phyloP scores from a whole-genome alignment of 2,329 filamentous ascomycete species.

The Magnaporthiopsis poae region DNA sequence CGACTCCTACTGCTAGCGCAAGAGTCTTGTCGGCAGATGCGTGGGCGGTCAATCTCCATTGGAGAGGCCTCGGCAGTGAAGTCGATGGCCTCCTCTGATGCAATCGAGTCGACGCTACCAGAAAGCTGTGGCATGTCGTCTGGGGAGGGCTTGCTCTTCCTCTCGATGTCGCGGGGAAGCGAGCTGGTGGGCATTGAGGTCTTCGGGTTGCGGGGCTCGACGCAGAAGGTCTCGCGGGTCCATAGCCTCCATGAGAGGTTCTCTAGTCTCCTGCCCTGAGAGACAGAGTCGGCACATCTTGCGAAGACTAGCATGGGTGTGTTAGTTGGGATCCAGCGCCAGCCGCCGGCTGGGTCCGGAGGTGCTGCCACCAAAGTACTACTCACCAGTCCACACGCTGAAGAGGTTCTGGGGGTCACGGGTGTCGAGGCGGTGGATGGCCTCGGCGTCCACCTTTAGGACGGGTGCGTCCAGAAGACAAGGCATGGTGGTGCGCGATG shows the following conservation, averaged over 20 bases:
- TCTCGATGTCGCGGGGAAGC: slow-evolving; percentile 40
- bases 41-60: slow-evolving; percentile 53
- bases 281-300: slow-evolving; percentile 84
- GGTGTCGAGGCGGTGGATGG: slow-evolving; percentile 91
- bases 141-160: slow-evolving; percentile 17
- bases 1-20: slow-evolving; percentile 60
- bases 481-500: slow-evolving; percentile 54
- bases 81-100: slow-evolving; percentile 57
- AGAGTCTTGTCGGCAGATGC: slow-evolving; percentile 62
- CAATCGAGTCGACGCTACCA: slow-evolving; percentile 64
- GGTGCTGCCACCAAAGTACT: slow-evolving; percentile 22
- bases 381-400: slow-evolving; percentile 87
- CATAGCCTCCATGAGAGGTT: slow-evolving; percentile 94
- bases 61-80: slow-evolving; percentile 44
- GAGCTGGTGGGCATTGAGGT: slow-evolving; percentile 29
- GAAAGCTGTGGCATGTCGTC: slow-evolving; percentile 64
- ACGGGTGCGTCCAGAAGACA: slow-evolving; percentile 74
- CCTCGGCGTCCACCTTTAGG: slow-evolving; percentile 79
- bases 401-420: slow-evolving; percentile 85
- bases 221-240: slow-evolving; percentile 89
- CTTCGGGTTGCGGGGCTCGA: slow-evolving; percentile 52
- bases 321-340: slow-evolving; percentile 21
- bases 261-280: slow-evolving; percentile 83
- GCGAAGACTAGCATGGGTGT: slow-evolving; percentile 61
- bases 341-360: slow-evolving; percentile 6